Evolutionary conservation across 805 yeast species (phyloP).

Genomic region (Yamadazyma paraphyllophila): DNA sequence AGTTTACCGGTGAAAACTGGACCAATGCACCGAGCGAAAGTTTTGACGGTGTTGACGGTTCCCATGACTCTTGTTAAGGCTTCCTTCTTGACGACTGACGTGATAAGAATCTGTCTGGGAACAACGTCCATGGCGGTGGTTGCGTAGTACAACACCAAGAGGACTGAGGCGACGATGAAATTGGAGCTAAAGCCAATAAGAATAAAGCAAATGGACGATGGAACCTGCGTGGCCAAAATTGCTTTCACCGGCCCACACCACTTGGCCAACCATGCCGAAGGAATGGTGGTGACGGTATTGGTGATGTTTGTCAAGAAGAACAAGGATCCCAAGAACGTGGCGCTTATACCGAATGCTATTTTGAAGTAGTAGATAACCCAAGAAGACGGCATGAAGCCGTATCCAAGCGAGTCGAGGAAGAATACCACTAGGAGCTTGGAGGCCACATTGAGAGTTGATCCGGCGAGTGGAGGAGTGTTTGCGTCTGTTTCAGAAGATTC

Average conservation of each 20-base stretch:
- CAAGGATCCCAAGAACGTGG: conserved; percentile 61
- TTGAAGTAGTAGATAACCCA: conserved; percentile 86
- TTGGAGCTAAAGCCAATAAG: conserved; percentile 26
- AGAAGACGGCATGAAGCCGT: conserved; percentile 83
- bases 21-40: conserved; percentile 79
- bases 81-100: conserved; percentile 58
- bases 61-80: conserved; percentile 82
- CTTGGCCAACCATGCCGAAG: conserved; percentile 70
- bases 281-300: conserved; percentile 68
- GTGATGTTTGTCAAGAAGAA: conserved; percentile 63
- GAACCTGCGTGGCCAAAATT: conserved; percentile 70
- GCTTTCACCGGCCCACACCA: conserved; percentile 76
- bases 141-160: conserved; percentile 55
- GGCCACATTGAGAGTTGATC: conserved; percentile 12
- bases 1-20: conserved; percentile 77
- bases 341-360: conserved; percentile 49
- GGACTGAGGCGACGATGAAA: conserved; percentile 46
- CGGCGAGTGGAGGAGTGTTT: not conserved
- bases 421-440: conserved; percentile 56
- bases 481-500: too few relatives aligned
- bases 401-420: conserved; percentile 83
- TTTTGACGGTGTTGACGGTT: conserved; percentile 79
- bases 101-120: conserved; percentile 79
- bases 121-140: conserved; percentile 87
- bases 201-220: conserved; percentile 66